Evolutionary conservation across 192 early-diverging fungal genomes (phyloP).

Genomic region (Piromyces finnis): DNA sequence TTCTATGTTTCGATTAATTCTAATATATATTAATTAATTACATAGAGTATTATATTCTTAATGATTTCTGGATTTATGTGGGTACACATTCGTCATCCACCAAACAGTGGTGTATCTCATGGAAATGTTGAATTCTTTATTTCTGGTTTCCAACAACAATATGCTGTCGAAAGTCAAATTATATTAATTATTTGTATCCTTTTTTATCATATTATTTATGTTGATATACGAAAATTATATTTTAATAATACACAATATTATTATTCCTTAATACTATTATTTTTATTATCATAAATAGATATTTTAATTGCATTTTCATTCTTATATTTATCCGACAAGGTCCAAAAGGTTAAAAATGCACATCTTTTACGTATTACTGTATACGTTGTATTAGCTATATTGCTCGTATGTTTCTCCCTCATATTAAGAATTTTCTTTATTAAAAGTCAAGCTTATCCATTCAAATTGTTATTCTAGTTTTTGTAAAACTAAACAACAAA

Average conservation of each 20-base stretch:
- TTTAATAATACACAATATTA: not conserved
- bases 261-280: not conserved
- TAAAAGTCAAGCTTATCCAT: not conserved
- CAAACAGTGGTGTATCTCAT: not conserved
- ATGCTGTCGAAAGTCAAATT: not conserved
- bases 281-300: not conserved
- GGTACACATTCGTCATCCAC: not conserved
- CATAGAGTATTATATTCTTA: not conserved
- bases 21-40: too few relatives aligned
- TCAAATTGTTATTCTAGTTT: not conserved
- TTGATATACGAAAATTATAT: too few relatives aligned
- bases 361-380: not conserved
- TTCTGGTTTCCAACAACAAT: not conserved
- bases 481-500: too few relatives aligned
- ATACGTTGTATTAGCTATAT: not conserved
- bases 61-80: not conserved
- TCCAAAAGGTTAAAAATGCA: not conserved
- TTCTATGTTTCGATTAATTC: not conserved
- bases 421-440: not conserved
- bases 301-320: not conserved
- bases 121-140: not conserved
- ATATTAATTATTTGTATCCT: not conserved
- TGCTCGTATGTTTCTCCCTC: not conserved
- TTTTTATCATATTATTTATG: too few relatives aligned
- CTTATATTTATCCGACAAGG: not conserved